Evolutionary conservation across 2,329 filamentous ascomycete species (phyloP).

Genomic region (Sphaerulina musiva): DNA sequence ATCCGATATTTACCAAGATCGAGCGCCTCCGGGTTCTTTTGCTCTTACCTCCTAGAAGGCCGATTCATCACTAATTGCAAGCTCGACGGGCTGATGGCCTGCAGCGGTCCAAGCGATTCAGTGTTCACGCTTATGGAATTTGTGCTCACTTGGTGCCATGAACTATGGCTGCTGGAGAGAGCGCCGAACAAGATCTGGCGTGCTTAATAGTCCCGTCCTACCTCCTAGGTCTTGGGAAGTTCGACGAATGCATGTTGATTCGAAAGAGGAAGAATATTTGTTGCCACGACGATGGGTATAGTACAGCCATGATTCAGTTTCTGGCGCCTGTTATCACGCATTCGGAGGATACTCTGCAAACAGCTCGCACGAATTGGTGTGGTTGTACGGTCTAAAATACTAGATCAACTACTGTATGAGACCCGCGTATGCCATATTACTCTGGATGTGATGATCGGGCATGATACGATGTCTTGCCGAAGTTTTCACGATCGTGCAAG

Average conservation of each 20-base stretch:
- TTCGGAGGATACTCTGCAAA: slow-evolving; percentile 2
- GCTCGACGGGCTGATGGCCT: not conserved
- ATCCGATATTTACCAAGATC: not conserved
- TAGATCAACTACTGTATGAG: not conserved
- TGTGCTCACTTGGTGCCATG: not conserved
- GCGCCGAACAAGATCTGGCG: not conserved
- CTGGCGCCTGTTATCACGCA: slow-evolving; percentile 1
- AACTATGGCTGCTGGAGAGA: not conserved
- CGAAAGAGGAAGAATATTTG: not conserved
- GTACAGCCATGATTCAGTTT: not conserved
- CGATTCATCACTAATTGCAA: not conserved
- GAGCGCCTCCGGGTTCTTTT: not conserved
- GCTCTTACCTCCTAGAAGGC: not conserved
- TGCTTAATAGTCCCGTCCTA: not conserved
- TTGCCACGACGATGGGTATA: slow-evolving; percentile 1
- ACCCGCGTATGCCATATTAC: not conserved
- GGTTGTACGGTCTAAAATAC: not conserved
- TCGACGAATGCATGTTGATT: not conserved
- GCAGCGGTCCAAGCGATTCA: not conserved
- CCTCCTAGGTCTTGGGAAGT: not conserved
- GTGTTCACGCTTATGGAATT: not conserved
- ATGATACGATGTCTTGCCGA: too few relatives aligned
- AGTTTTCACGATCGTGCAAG: too few relatives aligned
- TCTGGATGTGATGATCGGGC: too few relatives aligned
- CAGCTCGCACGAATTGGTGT: not conserved